Evolutionary conservation across 2,329 filamentous ascomycete genomes (phyloP).

Genomic region (Talaromyces sp.): DNA sequence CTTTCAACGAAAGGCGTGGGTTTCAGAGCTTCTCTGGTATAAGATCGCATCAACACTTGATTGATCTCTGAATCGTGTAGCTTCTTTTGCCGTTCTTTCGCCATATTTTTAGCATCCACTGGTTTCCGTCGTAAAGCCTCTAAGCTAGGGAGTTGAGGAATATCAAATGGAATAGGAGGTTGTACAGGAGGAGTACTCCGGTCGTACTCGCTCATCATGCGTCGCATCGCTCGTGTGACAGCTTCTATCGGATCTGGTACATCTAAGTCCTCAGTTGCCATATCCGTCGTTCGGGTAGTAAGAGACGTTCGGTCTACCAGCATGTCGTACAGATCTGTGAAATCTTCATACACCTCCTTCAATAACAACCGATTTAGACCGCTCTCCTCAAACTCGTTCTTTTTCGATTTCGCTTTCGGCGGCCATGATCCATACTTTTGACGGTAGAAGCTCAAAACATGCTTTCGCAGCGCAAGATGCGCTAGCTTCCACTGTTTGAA

Average conservation of each 20-base stretch:
- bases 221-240: slow-evolving; percentile 67
- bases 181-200: slow-evolving; percentile 83
- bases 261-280: slow-evolving; percentile 54
- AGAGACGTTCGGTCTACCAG: slow-evolving; percentile 75
- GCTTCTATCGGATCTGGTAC: slow-evolving; percentile 54
- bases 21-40: slow-evolving; percentile 69
- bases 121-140: slow-evolving; percentile 61
- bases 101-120: slow-evolving; percentile 69
- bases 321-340: slow-evolving; percentile 83
- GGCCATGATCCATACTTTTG: slow-evolving; percentile 74
- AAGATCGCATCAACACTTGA: slow-evolving; percentile 72
- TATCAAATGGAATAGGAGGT: slow-evolving; percentile 86
- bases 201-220: slow-evolving; percentile 83
- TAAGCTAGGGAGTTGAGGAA: slow-evolving; percentile 72
- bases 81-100: slow-evolving; percentile 66
- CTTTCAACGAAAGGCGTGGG: slow-evolving; percentile 47
- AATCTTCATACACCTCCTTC: slow-evolving; percentile 77
- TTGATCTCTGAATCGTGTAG: slow-evolving; percentile 76
- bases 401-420: slow-evolving; percentile 85
- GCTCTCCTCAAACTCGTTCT: slow-evolving; percentile 81
- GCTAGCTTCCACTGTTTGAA: slow-evolving; percentile 80
- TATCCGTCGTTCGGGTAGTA: slow-evolving; percentile 74
- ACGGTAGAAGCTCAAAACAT: slow-evolving; percentile 68
- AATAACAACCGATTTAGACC: slow-evolving; percentile 83
- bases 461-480: slow-evolving; percentile 71